Evolutionary conservation across 2,329 filamentous ascomycete species (phyloP), one percentile per base, ranked within the genome.

Genomic region (Colletotrichum salicis): DNA sequence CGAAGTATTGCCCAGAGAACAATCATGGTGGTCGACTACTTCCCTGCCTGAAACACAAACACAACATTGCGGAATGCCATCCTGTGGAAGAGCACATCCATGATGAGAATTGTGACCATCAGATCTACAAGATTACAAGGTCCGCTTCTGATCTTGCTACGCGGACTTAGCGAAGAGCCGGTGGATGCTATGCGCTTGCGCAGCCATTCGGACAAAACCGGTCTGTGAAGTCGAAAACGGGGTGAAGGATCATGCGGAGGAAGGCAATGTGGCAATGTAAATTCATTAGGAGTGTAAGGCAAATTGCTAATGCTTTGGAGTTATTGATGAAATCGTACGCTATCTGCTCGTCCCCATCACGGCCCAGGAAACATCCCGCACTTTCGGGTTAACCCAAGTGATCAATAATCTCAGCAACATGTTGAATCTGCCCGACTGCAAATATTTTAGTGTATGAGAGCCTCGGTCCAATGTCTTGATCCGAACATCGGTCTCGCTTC

Each of bases 1-100:
- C 67, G 1, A 64, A 65, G 0, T 82, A 84, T 71, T 64, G 65
- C 8, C 79, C 82, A 0, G 19, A n/a, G 8, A 80, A 84, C 68
- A 82, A 84, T 72, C 82, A 79, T 45, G 77, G 78, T 66, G 78
- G 76, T 0, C 19, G 45, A 2, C 71, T 76, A n/a, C 75, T 71
- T 5, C 79, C 80, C 31, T 82, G 80, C 57, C 74, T 82, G 22
- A 80, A 79, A 33, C 73, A 75, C 54, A 31, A 62, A 13, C 54
- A 58, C 4, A 33, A 37, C 8, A 27, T 70, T 13, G 67, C 55
- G 11, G 48, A 70, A 1, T 70, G 62, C 1, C n/a, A 55, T 13
- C 62, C 67, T 19, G n/a, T 27, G 3, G 12, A 24, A 11, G 35
- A 27, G 11, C 27, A 5, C 10, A 59, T 27, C 15, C 13, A 22